These are phyloP conservation scores for Nymphaea thermarum DNA, from an alignment of 164 flowering plant species.

Conservation along the genomic window DNA sequence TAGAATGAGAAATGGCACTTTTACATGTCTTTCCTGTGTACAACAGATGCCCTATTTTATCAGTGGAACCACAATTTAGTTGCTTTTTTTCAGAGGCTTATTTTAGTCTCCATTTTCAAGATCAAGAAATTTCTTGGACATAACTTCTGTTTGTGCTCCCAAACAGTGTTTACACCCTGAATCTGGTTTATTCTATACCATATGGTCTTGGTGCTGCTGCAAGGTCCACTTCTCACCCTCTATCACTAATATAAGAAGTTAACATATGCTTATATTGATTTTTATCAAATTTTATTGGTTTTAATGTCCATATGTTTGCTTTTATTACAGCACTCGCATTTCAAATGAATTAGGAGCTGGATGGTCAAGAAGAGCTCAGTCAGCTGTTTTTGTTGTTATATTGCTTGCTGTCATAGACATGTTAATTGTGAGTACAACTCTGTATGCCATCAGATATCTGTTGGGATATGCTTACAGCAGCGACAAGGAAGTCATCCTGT, in stretches of 20 bases:
- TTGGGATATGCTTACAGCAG: constrained; percentile 69
- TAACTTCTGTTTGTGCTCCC: too few relatives aligned
- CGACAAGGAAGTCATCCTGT: constrained; percentile 64
- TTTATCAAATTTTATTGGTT: too few relatives aligned
- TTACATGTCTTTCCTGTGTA: too few relatives aligned
- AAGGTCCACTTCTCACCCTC: constrained; percentile 31
- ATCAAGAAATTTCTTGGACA: too few relatives aligned
- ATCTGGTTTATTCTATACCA: constrained; percentile 59
- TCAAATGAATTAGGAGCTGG: constrained; percentile 91
- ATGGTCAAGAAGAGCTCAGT: constrained; percentile 44
- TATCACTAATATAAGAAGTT: too few relatives aligned
- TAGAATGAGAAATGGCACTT: too few relatives aligned
- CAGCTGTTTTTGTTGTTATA: constrained; percentile 36
- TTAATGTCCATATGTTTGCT: too few relatives aligned
- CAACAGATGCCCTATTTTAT: too few relatives aligned
- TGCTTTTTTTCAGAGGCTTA: too few relatives aligned
- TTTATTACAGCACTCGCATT: constrained; percentile 54
- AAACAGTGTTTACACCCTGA: constrained; percentile 45
- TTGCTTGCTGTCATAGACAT: constrained; percentile 26
- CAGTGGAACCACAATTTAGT: too few relatives aligned
- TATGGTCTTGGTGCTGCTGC: constrained; percentile 62
- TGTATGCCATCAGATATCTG: constrained; percentile 37
- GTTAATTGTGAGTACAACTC: constrained; percentile 24
- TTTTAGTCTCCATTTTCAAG: too few relatives aligned
- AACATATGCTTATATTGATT: too few relatives aligned